Percentiles rank a stretch among this genome's conserved stretches.
Evolutionary conservation across 257 asterid genomes (phyloP).

Genomic region (Voacanga thouarsii): DNA sequence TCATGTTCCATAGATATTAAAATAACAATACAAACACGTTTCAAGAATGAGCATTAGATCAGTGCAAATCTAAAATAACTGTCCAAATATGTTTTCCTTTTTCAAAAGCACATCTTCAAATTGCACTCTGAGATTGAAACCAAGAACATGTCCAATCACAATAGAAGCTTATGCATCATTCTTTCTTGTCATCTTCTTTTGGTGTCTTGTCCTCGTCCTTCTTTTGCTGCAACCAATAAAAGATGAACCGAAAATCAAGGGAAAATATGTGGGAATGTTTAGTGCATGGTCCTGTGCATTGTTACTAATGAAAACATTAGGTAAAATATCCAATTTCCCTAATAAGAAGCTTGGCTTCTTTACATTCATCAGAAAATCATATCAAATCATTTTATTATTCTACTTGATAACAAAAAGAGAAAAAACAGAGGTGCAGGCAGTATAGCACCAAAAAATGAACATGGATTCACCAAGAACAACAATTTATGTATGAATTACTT

Average conservation of each 20-base stretch:
- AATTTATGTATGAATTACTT: neutral
- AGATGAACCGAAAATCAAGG: neutral
- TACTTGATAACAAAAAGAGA: neutral
- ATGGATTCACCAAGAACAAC: neutral
- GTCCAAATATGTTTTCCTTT: neutral
- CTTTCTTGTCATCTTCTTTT: conserved; percentile 70
- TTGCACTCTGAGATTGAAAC: neutral
- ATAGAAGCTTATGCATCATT: conserved; percentile 22
- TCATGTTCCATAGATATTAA: neutral
- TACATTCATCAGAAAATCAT: neutral
- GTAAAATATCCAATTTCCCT: neutral
- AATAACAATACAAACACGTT: neutral
- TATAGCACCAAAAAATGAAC: neutral
- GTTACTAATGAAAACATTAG: neutral
- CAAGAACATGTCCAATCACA: neutral
- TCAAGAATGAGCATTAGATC: neutral
- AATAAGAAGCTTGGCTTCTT: too few species aligned
- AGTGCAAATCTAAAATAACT: neutral
- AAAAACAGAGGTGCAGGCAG: neutral
- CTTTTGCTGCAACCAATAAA: conserved; percentile 34
- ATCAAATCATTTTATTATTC: too few species aligned
- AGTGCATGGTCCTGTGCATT: too few species aligned
- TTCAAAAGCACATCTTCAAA: neutral
- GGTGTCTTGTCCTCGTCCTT: conserved; percentile 62
- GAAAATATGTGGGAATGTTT: neutral